Evolutionary conservation across 352 stramenopile genomes (phyloP), one percentile per base, ranked within the genome.

Genomic region (Thraustochytrium striatum): DNA sequence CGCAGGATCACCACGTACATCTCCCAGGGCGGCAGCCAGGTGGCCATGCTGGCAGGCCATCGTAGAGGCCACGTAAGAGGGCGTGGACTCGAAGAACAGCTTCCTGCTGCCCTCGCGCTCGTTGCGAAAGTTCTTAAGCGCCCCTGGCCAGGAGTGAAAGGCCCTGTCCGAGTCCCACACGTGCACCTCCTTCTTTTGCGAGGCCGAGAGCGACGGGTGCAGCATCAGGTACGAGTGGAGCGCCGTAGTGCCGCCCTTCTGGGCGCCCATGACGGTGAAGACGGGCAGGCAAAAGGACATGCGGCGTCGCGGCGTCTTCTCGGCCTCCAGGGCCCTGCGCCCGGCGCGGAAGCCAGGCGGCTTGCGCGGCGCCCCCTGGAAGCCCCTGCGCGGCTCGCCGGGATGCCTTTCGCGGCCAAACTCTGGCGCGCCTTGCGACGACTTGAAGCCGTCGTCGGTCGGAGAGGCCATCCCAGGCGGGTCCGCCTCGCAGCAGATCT

Each of bases 221-320:
- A 80, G 36, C 70, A 80, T 72, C 25, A 80, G 30, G 25, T 80
- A 80, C 30, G 70, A 80, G 70, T 80, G 70, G 3, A 80, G 57
- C 25, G 70, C 70, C 32, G 70, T 80, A 30, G 70, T 80, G 19
- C 70, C 70, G 13, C 70, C 70, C 58, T 80, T 80, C 41, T 80
- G 70, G 30, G 70, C 61, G 11, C 70, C 70, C 61, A 80, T 81
- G 0, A 80, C 47, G 16, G 79, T 39, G 0, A 70, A n/a, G 33
- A 3, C 30, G 28, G 70, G 70, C 36, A 80, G 8, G 58, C 70
- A 80, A 21, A 33, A 68, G 16, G 57, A 68, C 36, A n/a, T n/a
- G n/a, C n/a, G n/a, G n/a, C n/a, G n/a, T n/a, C n/a, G n/a, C n/a
- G n/a, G n/a, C n/a, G n/a, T n/a, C n/a, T n/a, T n/a, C n/a, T n/a